Conservation (phyloP, 2,329 filamentous ascomycete genomes). For the Plectosphaerella plurivora region DNA sequence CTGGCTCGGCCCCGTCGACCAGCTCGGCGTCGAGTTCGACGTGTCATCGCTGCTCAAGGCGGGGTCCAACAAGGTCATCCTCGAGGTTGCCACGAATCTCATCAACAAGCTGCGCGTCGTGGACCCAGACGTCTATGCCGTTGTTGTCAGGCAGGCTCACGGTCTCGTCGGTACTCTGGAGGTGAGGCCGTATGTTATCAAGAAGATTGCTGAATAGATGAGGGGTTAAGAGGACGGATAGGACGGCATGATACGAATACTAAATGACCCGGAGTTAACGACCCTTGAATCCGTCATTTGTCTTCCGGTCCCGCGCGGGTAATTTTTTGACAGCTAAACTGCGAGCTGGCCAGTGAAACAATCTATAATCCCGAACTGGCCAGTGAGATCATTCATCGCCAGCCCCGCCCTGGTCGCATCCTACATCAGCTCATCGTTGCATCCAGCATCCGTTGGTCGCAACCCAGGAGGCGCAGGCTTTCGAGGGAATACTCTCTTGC, state of each 20-base stretch:
- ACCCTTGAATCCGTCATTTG: background rate
- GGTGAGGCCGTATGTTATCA: conserved; percentile 1
- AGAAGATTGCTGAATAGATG: conserved; percentile 2
- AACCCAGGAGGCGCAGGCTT: too few species aligned
- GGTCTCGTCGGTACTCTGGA: conserved; percentile 3
- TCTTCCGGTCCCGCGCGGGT: too few species aligned
- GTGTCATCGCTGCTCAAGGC: conserved; percentile 4
- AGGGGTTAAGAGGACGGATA: background rate
- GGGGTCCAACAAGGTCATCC: conserved; percentile 4
- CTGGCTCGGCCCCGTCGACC: conserved; percentile 6
- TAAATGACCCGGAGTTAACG: background rate
- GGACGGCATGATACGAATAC: background rate
- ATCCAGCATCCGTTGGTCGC: too few species aligned
- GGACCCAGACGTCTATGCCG: conserved; percentile 2
- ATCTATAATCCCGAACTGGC: too few species aligned
- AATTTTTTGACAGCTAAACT: too few species aligned
- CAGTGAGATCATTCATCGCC: too few species aligned
- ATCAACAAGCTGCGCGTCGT: conserved; percentile 7
- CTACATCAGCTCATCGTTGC: too few species aligned
- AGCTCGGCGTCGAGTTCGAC: conserved; percentile 4
- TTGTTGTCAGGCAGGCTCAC: conserved; percentile 1
- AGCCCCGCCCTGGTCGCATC: too few species aligned
- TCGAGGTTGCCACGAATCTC: conserved; percentile 11
- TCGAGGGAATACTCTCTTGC: too few species aligned
- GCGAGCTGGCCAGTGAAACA: too few species aligned